Evolutionary conservation across 164 flowering plant genomes (phyloP), one percentile per base, ranked within the genome.

Genomic region (Nelumbo lutea): DNA sequence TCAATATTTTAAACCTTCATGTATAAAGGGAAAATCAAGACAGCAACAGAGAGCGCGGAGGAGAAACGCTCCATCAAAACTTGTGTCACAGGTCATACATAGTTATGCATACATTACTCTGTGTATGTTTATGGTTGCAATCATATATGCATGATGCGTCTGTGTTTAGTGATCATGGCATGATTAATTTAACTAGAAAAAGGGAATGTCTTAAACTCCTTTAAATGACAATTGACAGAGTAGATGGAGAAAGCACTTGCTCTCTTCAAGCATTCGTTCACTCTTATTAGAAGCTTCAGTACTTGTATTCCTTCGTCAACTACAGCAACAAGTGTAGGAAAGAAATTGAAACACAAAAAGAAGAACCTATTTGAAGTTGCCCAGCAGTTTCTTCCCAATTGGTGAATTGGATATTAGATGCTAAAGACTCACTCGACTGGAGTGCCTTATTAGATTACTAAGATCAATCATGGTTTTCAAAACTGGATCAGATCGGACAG

Each of bases 381-480:
- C 8, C 92, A 89, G 27, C 27, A 27, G 80, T 90, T 88, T 73
- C 73, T 95, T 44, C 98, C 98, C 59, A 88, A 86, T 64, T 92
- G 97, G 97, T 97, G 98, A 38, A 9, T 92, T 41, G 97, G 97
- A 0, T 95, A 88, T 77, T 89, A 88, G 69, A 76, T 95, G 94
- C 97, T 94, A 4, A 95, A 95, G 75, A 77, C 81, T 42, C 97
- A 92, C 62, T 95, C 97, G 98, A 47, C 73, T 4, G 85, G 80
- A 6, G 82, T 90, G 38, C 85, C 91, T 9, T 95, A 95, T 65
- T 74, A 92, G 77, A 89, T 95, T 76, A 92, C 97, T 71, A 95
- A 92, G 66, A 89, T 92, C 83, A 27, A 27, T 27, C 27, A 27
- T 27, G 27, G 27, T 27, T 27, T 27, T 27, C 27, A 27, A 27